Evolutionary conservation across 2,329 filamentous ascomycete species (phyloP).

Genomic region (Dactylella cylindrospora): DNA sequence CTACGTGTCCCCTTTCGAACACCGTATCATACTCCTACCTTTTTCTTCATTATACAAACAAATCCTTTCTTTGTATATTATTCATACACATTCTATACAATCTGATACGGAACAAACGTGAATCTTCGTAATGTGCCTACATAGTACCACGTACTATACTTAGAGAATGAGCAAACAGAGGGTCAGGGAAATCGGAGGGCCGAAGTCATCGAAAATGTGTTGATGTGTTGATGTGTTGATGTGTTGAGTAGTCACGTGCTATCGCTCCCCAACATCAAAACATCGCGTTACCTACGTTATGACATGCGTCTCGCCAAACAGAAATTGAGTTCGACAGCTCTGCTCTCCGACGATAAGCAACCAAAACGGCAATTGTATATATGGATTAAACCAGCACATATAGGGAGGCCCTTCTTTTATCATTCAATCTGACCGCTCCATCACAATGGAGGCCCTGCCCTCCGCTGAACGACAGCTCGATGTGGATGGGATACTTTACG

Average conservation of each 20-base stretch:
- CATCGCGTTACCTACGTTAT: slow-evolving; percentile 40
- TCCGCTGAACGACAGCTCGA: slow-evolving; percentile 18
- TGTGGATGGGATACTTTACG: slow-evolving; percentile 62
- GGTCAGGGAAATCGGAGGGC: no score
- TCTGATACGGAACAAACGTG: slow-evolving; percentile 28
- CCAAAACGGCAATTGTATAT: neutral
- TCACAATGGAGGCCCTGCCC: slow-evolving; percentile 8
- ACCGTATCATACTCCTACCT: slow-evolving; percentile 15
- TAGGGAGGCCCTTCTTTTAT: no score
- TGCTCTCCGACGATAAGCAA: neutral
- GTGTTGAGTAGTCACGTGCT: slow-evolving; percentile 27
- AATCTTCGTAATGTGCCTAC: no score
- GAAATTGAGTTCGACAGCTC: slow-evolving; percentile 1
- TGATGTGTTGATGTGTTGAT: neutral
- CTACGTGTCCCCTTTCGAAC: slow-evolving; percentile 11
- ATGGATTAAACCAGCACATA: no score
- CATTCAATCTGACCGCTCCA: no score
- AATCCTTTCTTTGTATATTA: slow-evolving; percentile 43
- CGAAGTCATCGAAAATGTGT: neutral
- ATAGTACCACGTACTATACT: neutral
- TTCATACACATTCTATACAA: slow-evolving; percentile 37
- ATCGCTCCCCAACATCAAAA: slow-evolving; percentile 35
- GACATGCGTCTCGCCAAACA: no score
- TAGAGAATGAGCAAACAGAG: no score
- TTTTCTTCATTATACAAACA: slow-evolving; percentile 35